A percentile compares a stretch with the other conserved stretches of the same genome.
phyloP scores from a whole-genome alignment of 2,329 filamentous ascomycete genomes.

The Xylaria digitata region DNA sequence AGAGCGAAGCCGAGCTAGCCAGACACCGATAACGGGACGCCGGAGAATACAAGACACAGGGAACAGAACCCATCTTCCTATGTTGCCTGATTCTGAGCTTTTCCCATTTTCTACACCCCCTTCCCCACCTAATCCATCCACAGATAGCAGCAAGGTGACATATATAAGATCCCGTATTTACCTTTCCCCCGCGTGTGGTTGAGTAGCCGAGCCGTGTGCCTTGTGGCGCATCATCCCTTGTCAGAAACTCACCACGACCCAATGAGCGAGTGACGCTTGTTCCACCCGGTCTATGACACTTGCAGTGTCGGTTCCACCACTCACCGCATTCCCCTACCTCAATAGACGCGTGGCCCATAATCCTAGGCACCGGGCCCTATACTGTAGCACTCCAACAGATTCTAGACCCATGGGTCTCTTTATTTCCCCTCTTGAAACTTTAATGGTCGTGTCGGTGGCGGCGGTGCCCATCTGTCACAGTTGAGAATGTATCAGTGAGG shows the following conservation, averaged over 20 bases:
- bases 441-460: conserved; percentile 51
- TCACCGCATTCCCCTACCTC: conserved; percentile 10
- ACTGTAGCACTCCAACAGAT: conserved; percentile 6
- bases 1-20: background rate
- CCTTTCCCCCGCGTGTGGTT: background rate
- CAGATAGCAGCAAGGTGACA: background rate
- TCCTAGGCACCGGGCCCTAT: background rate
- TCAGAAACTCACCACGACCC: conserved; percentile 5
- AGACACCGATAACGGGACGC: conserved; percentile 1
- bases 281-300: background rate
- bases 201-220: background rate
- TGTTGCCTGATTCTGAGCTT: conserved; percentile 13
- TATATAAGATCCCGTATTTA: background rate
- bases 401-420: conserved; percentile 6
- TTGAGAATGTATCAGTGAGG: conserved; percentile 54
- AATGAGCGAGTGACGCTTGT: conserved; percentile 15
- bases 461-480: conserved; percentile 56
- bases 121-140: background rate
- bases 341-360: conserved; percentile 10
- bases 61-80: background rate
- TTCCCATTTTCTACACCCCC: background rate
- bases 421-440: conserved; percentile 7
- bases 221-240: conserved; percentile 14
- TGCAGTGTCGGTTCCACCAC: conserved; percentile 9
- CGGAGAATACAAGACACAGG: background rate